Evolutionary conservation across 148 eudicot species (phyloP).

Genomic region (Camellia japonica): DNA sequence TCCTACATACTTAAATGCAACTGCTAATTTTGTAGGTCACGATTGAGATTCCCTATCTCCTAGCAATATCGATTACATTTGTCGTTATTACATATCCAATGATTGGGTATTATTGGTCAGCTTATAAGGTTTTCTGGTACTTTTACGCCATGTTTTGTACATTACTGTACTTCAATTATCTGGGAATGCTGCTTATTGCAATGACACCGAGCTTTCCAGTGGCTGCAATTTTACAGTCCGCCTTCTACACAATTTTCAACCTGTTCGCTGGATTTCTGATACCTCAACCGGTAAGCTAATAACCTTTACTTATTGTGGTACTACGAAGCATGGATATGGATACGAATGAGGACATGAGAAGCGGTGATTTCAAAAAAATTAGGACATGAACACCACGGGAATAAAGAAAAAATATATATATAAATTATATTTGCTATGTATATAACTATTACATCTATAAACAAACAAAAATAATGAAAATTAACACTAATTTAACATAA

Average conservation of each 20-base stretch:
- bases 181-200: slow-evolving; percentile 77
- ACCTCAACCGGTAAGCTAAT: slow-evolving; percentile 62
- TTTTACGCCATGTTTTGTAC: slow-evolving; percentile 70
- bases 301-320: neutral
- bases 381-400: neutral
- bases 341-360: too few relatives aligned
- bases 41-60: slow-evolving; percentile 74
- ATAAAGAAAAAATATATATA: neutral
- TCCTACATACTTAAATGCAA: neutral
- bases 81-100: slow-evolving; percentile 69
- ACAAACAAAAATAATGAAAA: too few relatives aligned
- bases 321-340: too few relatives aligned
- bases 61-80: slow-evolving; percentile 43
- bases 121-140: slow-evolving; percentile 71
- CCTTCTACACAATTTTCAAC: slow-evolving; percentile 54
- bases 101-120: slow-evolving; percentile 71
- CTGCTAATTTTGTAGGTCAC: slow-evolving; percentile 44
- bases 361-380: too few relatives aligned
- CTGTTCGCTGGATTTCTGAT: slow-evolving; percentile 67
- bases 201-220: slow-evolving; percentile 65
- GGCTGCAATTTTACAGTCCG: slow-evolving; percentile 54
- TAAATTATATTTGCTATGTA: too few relatives aligned
- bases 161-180: slow-evolving; percentile 55
- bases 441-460: too few relatives aligned
- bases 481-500: too few relatives aligned